Percentiles rank a stretch among this genome's conserved stretches.
Evolutionary conservation across 441 rosid species (phyloP).

Genomic region (Erodium chrysanthum): DNA sequence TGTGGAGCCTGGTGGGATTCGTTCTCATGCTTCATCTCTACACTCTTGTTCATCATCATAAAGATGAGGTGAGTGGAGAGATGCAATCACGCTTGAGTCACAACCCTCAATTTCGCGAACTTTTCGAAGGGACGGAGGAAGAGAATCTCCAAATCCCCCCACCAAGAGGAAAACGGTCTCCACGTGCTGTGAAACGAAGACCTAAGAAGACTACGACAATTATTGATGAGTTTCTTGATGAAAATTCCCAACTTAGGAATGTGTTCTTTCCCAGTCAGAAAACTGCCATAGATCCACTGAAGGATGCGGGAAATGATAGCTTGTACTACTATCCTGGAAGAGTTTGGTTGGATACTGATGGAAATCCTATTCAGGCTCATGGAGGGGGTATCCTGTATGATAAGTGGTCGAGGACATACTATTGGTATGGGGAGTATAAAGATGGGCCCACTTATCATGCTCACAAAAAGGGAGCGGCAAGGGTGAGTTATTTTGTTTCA

Average conservation of each 20-base stretch:
- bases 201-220: constrained; percentile 55
- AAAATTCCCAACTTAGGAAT: constrained; percentile 61
- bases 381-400: constrained; percentile 74
- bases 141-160: constrained; percentile 64
- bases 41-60: constrained; percentile 33
- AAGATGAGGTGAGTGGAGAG: constrained; percentile 30
- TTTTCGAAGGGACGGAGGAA: constrained; percentile 58
- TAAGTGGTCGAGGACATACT: constrained; percentile 46
- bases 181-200: constrained; percentile 64
- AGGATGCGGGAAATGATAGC: constrained; percentile 43
- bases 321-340: constrained; percentile 58
- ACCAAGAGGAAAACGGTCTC: constrained; percentile 64
- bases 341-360: constrained; percentile 83
- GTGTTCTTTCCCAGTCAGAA: constrained; percentile 62
- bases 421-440: constrained; percentile 93
- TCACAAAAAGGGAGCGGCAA: constrained; percentile 68
- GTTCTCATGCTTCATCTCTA: constrained; percentile 47
- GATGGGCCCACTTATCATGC: constrained; percentile 83
- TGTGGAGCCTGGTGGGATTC: constrained; percentile 71
- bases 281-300: constrained; percentile 51
- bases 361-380: constrained; percentile 89
- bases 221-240: constrained; percentile 84
- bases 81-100: constrained; percentile 31
- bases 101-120: constrained; percentile 40
- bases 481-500: constrained; percentile 46